phyloP scores from a whole-genome alignment of 345 rosid genomes.

The Lepidium didymum region DNA sequence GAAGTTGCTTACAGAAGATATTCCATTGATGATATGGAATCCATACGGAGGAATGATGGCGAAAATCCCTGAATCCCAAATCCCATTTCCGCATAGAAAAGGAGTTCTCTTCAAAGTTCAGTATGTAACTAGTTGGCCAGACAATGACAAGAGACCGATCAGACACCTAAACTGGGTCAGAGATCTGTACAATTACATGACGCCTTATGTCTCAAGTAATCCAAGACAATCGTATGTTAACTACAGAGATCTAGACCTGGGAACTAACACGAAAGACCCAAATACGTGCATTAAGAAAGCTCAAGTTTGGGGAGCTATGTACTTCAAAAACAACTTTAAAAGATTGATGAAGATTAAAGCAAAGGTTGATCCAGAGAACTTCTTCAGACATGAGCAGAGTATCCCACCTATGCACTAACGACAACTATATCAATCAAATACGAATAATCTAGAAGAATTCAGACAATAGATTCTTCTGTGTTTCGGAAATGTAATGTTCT shows the following conservation, averaged over 20 bases:
- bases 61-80: slow-evolving; percentile 34
- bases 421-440: background rate
- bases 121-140: slow-evolving; percentile 31
- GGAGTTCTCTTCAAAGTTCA: slow-evolving; percentile 46
- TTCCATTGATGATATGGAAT: slow-evolving; percentile 41
- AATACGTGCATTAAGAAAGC: slow-evolving; percentile 25
- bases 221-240: slow-evolving; percentile 50
- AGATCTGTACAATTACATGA: slow-evolving; percentile 37
- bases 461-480: background rate
- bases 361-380: slow-evolving; percentile 30
- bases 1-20: slow-evolving; percentile 34
- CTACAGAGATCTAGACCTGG: slow-evolving; percentile 58
- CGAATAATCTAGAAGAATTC: background rate
- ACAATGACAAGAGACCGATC: slow-evolving; percentile 6
- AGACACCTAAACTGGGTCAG: slow-evolving; percentile 38
- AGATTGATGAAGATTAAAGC: slow-evolving; percentile 30
- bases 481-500: background rate
- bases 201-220: slow-evolving; percentile 42
- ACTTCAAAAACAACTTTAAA: slow-evolving; percentile 30
- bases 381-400: slow-evolving; percentile 35
- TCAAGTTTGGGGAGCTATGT: slow-evolving; percentile 34
- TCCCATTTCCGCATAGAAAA: slow-evolving; percentile 51
- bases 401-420: background rate
- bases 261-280: slow-evolving; percentile 27
- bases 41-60: slow-evolving; percentile 68